These are phyloP conservation scores for Vanrija sp. DNA, from an alignment of 1,284 basidiomycete species.

Conservation along the genomic window DNA sequence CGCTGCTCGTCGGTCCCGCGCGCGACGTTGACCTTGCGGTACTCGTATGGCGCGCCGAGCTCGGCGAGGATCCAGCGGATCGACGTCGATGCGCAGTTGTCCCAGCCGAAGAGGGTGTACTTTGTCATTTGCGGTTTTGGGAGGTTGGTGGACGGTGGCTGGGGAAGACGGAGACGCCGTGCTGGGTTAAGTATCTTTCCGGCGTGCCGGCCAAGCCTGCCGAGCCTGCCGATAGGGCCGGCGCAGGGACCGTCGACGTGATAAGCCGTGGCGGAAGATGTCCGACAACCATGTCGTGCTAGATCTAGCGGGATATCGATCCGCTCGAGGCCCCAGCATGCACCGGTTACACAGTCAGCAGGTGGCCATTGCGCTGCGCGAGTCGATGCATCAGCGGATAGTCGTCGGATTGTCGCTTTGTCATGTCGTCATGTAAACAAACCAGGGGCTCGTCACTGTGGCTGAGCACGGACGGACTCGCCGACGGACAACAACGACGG, in stretches of 20 bases:
- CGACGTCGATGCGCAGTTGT: conserved; percentile 17
- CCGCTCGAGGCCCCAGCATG: too few relatives aligned
- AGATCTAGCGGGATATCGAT: too few relatives aligned
- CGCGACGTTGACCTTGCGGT: conserved; percentile 11
- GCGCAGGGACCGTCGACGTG: too few relatives aligned
- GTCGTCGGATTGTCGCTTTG: conserved; percentile 9
- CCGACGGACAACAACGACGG: too few relatives aligned
- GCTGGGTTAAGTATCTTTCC: neutral
- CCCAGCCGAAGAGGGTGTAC: conserved; percentile 20
- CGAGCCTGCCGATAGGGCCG: too few relatives aligned
- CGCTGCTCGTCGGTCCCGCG: conserved; percentile 12
- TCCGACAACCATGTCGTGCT: too few relatives aligned
- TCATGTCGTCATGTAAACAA: too few relatives aligned
- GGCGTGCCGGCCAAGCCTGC: too few relatives aligned
- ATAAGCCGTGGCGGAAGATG: too few relatives aligned
- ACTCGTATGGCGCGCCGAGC: conserved; percentile 14
- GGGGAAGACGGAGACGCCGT: neutral
- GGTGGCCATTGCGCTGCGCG: neutral
- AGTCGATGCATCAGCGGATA: conserved; percentile 15
- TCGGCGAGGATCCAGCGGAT: conserved; percentile 25
- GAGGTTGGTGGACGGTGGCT: neutral
- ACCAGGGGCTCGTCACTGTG: too few relatives aligned
- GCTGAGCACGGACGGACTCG: too few relatives aligned
- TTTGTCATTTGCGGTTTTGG: neutral
- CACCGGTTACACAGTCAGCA: too few relatives aligned